phyloP scores from a whole-genome alignment of 176 grass and related monocot species.

The Poa annua region DNA sequence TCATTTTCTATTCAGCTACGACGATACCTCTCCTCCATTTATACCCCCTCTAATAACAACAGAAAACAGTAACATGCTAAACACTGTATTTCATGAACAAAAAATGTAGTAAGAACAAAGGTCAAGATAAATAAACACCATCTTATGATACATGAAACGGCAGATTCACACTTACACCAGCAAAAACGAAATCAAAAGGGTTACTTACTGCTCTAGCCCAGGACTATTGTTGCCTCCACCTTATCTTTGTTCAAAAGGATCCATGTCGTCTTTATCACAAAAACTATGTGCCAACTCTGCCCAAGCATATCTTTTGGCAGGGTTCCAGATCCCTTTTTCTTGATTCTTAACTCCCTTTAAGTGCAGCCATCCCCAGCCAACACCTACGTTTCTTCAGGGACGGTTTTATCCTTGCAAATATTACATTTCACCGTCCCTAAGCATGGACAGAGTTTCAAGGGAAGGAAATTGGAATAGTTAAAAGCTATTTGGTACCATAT shows the following conservation, averaged over 20 bases:
- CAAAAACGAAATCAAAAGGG: constrained; percentile 44
- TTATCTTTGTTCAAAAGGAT: not conserved
- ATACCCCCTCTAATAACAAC: constrained; percentile 42
- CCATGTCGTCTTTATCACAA: not conserved
- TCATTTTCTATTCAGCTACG: constrained; percentile 48
- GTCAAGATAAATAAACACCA: constrained; percentile 53
- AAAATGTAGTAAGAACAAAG: constrained; percentile 40
- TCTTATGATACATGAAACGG: constrained; percentile 52
- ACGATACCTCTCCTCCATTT: constrained; percentile 41
- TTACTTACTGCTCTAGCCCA: constrained; percentile 51
- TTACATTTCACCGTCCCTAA: constrained; percentile 1
- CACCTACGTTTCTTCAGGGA: constrained; percentile 12
- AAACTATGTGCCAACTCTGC: constrained; percentile 35
- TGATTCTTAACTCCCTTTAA: not conserved
- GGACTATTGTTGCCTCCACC: constrained; percentile 34
- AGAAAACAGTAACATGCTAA: constrained; percentile 34
- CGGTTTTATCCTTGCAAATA: constrained; percentile 27
- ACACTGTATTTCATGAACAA: constrained; percentile 51
- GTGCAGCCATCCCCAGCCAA: not conserved
- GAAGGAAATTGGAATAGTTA: constrained; percentile 23
- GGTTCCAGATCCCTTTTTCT: not conserved
- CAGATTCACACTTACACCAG: constrained; percentile 50
- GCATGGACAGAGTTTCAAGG: constrained; percentile 35
- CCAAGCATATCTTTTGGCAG: constrained; percentile 38
- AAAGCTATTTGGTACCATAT: constrained; percentile 22